Conservation (phyloP, 169 alveolate species). For the Cyclospora cayetanensis region DNA sequence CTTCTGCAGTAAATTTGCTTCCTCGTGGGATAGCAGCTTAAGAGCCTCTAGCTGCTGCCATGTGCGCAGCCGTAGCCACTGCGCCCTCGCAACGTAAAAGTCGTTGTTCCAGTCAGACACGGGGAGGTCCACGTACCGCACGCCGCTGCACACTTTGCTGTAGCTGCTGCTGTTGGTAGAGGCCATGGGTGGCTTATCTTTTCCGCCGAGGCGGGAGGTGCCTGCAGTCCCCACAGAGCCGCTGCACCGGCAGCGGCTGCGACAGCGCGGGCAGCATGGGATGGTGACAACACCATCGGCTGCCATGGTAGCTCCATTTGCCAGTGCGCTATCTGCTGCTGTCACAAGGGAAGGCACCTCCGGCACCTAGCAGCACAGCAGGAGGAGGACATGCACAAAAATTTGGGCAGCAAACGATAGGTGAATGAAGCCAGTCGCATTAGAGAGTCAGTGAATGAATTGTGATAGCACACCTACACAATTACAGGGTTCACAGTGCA, state of each 20-base stretch:
- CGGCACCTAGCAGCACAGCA: background rate
- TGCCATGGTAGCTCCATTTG: background rate
- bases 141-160: conserved; percentile 25
- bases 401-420: no score
- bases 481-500: background rate
- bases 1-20: background rate
- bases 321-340: conserved; percentile 4
- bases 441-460: background rate
- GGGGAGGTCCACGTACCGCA: conserved; percentile 26
- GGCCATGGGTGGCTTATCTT: background rate
- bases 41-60: conserved; percentile 51
- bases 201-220: background rate
- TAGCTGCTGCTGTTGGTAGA: conserved; percentile 28
- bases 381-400: no score
- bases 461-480: background rate
- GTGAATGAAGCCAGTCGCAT: no score
- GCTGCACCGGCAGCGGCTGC: conserved; percentile 13
- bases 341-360: background rate
- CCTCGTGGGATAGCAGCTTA: conserved; percentile 16
- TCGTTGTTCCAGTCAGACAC: conserved; percentile 51
- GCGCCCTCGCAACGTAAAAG: conserved; percentile 53
- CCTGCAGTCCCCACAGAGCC: background rate
- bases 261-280: conserved; percentile 18
- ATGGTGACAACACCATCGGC: conserved; percentile 2
- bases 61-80: conserved; percentile 17